Percentiles rank a stretch among this genome's conserved stretches.
Conservation (phyloP, 805 yeast genomes). For the Wickerhamomyces queroliae region DNA sequence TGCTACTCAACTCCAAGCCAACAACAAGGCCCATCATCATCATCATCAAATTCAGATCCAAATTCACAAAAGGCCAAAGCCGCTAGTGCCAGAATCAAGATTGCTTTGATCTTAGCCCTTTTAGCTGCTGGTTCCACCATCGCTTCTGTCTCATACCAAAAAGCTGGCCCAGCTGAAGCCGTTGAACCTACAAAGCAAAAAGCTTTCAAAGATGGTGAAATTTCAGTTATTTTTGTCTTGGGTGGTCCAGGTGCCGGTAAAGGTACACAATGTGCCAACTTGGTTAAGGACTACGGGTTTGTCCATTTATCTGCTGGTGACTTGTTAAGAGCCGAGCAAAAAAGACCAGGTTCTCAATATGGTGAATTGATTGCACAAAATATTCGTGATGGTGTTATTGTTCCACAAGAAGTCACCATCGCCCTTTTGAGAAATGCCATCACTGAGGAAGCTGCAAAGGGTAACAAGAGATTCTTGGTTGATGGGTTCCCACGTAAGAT, state of each 20-base stretch:
- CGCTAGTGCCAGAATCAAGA: constrained; percentile 22
- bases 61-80: constrained; percentile 1
- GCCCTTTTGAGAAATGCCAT: constrained; percentile 81
- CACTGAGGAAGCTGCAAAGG: constrained; percentile 40
- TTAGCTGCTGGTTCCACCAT: constrained; percentile 45
- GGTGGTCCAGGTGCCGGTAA: constrained; percentile 99
- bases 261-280: constrained; percentile 90
- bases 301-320: constrained; percentile 96
- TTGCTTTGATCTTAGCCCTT: constrained; percentile 33
- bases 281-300: constrained; percentile 76
- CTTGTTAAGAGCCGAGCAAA: constrained; percentile 86
- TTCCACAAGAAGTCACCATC: constrained; percentile 88
- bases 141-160: constrained; percentile 36
- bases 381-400: constrained; percentile 85
- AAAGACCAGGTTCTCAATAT: constrained; percentile 70
- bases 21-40: background rate
- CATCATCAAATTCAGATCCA: background rate
- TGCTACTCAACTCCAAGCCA: background rate
- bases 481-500: constrained; percentile 98
- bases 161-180: constrained; percentile 37
- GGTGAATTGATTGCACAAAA: constrained; percentile 82
- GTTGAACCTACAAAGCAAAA: constrained; percentile 29
- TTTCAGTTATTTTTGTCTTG: constrained; percentile 80
- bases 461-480: constrained; percentile 60
- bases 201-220: constrained; percentile 58